These are phyloP conservation scores for Verbascum thapsus DNA, from an alignment of 257 asterid species.

Conservation along the genomic window DNA sequence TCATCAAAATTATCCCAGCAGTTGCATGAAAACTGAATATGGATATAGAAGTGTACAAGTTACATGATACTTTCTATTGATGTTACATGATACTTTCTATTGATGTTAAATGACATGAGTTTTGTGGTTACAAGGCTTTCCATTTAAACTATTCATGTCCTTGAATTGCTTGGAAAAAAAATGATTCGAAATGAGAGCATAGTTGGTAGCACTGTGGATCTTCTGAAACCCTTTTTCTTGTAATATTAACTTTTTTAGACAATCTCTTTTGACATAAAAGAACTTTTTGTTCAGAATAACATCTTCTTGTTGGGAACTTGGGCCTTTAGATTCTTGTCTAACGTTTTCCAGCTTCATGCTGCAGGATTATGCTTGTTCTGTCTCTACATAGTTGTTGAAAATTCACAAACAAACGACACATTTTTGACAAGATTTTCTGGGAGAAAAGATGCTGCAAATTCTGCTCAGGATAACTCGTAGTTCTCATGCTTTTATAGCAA, in stretches of 20 bases:
- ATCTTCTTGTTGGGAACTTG: not conserved
- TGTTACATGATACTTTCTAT: too few species aligned
- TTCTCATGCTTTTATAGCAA: slow-evolving; percentile 18
- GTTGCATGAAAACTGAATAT: not conserved
- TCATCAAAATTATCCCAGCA: not conserved
- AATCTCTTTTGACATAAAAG: too few species aligned
- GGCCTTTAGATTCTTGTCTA: not conserved
- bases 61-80: too few species aligned
- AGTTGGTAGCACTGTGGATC: too few species aligned
- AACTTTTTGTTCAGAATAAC: not conserved
- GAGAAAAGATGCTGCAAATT: slow-evolving; percentile 51
- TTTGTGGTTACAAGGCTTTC: not conserved
- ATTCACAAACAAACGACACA: slow-evolving; percentile 43
- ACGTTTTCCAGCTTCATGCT: slow-evolving; percentile 4
- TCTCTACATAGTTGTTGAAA: slow-evolving; percentile 58
- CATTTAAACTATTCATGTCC: not conserved
- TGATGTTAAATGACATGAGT: not conserved
- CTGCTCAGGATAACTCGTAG: slow-evolving; percentile 45
- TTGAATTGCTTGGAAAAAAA: not conserved
- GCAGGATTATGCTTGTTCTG: slow-evolving; percentile 87
- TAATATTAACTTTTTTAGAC: not conserved
- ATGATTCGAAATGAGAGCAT: not conserved
- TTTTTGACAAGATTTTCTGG: slow-evolving; percentile 46
- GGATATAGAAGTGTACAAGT: not conserved
- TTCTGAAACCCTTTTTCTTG: not conserved